Evolutionary conservation across 768 basidiomycete species (phyloP), one percentile per base, ranked within the genome.

Genomic region (Naganishia friedmannii): DNA sequence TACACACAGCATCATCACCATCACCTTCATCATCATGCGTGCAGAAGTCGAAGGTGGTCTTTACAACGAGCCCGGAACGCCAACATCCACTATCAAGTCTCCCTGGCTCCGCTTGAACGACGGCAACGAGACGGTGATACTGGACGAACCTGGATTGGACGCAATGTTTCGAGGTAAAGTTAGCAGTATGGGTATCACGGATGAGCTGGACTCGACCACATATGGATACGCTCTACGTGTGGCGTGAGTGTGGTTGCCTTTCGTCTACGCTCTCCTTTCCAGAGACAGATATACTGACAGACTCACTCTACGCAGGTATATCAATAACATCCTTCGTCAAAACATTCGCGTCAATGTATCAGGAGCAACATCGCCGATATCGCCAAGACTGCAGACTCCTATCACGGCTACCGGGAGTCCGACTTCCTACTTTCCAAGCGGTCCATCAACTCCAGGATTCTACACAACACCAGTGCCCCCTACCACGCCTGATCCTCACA

Each of bases 221-320:
- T 80, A 80, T 56, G 69, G 67, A 48, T 80, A 74, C 60, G 76
- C 79, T 26, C 67, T 80, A 31, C 65, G 77, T 31, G 77, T 79
- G 12, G 78, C 78, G 78, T 80, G 58, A 75, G 76, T 77, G 3
- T 9, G 7, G 54, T 73, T 12, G 29, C 15, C 45, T 9, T 56
- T 56, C 9, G 28, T 19, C n/a, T 15, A 8, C 4, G 57, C n/a
- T 69, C 56, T 17, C 48, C 68, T 17, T 69, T 45, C 51, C 37
- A 42, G 2, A 13, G 7, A 42, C 7, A 8, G 34, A 10, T 42
- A 42, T 8, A 17, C 42, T 42, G 42, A 42, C 7, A 2, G 2
- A 42, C 15, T 42, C 42, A 42, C 42, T 17, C 9, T 13, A 8
- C 67, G 37, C 57, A 54, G 51, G 31, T 57, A 65, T 66, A 32